Percentiles rank a stretch among this genome's conserved stretches.
These are phyloP conservation scores for Fistulifera solaris DNA, from an alignment of 108 stramenopile genomes.

Conservation along the genomic window DNA sequence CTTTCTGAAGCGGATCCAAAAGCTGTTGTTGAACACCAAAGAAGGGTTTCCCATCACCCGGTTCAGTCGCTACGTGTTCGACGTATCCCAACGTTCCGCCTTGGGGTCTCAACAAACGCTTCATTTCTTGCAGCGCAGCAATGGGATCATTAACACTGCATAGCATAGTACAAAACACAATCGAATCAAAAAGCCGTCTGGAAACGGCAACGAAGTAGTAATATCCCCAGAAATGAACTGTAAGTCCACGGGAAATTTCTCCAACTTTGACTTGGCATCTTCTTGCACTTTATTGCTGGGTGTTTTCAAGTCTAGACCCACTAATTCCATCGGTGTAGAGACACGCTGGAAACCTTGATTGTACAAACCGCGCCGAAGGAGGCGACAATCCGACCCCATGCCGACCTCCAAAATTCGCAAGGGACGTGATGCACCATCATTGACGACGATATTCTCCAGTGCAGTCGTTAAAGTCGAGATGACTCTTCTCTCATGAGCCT, in stretches of 20 bases:
- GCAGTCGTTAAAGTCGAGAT: conserved; percentile 12
- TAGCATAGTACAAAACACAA: conserved; percentile 32
- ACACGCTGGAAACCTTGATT: conserved; percentile 14
- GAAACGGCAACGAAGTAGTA: conserved; percentile 12
- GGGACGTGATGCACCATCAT: conserved; percentile 1
- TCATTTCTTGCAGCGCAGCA: conserved; percentile 52
- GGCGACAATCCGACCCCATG: conserved; percentile 28
- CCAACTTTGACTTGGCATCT: background rate
- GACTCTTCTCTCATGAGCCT: conserved; percentile 30
- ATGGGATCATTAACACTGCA: conserved; percentile 54
- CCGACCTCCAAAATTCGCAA: conserved; percentile 51
- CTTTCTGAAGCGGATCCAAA: conserved; percentile 60
- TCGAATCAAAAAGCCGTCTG: conserved; percentile 36
- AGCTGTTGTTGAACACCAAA: conserved; percentile 41
- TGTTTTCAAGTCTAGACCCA: conserved; percentile 22
- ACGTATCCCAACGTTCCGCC: conserved; percentile 67
- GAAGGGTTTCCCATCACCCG: conserved; percentile 21
- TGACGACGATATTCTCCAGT: background rate
- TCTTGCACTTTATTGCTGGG: conserved; percentile 9
- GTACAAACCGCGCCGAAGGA: conserved; percentile 33
- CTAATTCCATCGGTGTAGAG: conserved; percentile 15
- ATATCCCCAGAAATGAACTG: conserved; percentile 18
- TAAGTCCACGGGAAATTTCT: conserved; percentile 3
- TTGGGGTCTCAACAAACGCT: conserved; percentile 39
- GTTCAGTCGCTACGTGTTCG: conserved; percentile 62